Evolutionary conservation across 805 yeast genomes (phyloP).

Genomic region (Myxozyma sirexii): DNA sequence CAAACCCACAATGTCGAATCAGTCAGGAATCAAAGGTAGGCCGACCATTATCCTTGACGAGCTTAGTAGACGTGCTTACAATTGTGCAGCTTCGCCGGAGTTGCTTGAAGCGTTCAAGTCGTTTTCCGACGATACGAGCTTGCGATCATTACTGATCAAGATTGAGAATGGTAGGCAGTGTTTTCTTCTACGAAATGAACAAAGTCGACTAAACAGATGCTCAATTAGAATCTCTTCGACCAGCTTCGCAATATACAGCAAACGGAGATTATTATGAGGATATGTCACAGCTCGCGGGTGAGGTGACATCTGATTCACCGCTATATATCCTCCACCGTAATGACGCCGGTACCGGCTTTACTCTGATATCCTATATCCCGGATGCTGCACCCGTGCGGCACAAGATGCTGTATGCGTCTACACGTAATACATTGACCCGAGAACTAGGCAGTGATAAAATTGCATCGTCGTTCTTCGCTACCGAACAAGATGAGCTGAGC

Average conservation of each 20-base stretch:
- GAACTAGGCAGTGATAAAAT: constrained; percentile 67
- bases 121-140: constrained; percentile 42
- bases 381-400: constrained; percentile 77
- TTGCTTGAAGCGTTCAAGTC: constrained; percentile 51
- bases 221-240: constrained; percentile 38
- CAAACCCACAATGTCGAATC: constrained; percentile 57
- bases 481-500: constrained; percentile 59
- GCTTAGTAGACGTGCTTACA: no score
- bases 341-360: constrained; percentile 41
- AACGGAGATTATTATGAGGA: constrained; percentile 44
- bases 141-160: constrained; percentile 46
- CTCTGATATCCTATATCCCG: constrained; percentile 83
- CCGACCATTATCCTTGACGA: background rate
- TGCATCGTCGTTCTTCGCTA: constrained; percentile 55
- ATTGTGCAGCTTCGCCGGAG: constrained; percentile 46
- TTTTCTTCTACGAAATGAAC: background rate
- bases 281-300: constrained; percentile 43
- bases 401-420: constrained; percentile 94
- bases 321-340: constrained; percentile 52
- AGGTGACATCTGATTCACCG: constrained; percentile 48
- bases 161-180: constrained; percentile 42
- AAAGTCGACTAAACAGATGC: background rate
- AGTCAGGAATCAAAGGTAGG: constrained; percentile 56
- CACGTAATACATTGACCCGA: constrained; percentile 73
- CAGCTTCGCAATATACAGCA: constrained; percentile 43